A percentile compares a stretch with the other conserved stretches of the same genome.
These are phyloP conservation scores for Calonectria multiphialidica DNA, from an alignment of 2,329 filamentous ascomycete species.

Conservation along the genomic window DNA sequence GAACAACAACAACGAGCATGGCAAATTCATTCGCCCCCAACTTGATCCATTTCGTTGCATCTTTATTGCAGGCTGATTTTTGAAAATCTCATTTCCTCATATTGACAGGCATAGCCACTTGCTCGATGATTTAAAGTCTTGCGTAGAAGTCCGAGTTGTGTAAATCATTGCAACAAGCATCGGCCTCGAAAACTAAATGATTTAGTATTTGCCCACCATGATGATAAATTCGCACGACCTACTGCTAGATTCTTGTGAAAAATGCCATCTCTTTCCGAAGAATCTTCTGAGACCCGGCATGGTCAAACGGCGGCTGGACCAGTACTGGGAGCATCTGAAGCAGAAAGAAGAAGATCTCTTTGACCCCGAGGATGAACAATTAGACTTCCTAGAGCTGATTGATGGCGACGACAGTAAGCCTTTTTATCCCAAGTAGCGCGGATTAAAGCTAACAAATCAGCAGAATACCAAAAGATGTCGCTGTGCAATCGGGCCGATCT, in stretches of 20 bases:
- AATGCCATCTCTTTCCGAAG: background rate
- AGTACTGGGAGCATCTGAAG: background rate
- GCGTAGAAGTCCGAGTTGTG: too few species aligned
- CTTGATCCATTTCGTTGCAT: too few species aligned
- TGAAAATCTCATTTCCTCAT: too few species aligned
- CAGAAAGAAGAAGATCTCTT: background rate
- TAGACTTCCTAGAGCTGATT: slow-evolving; percentile 4
- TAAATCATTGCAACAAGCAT: background rate
- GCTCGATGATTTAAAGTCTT: too few species aligned
- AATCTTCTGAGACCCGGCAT: background rate
- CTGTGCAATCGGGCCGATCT: background rate
- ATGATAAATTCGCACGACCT: background rate
- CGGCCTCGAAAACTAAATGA: background rate
- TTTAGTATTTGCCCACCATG: background rate
- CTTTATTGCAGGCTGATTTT: too few species aligned
- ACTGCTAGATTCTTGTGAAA: background rate
- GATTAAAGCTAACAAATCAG: background rate
- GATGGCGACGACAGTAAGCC: slow-evolving; percentile 3
- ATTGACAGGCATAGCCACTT: too few species aligned
- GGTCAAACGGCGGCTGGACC: background rate
- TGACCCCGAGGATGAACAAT: background rate
- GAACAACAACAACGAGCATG: too few species aligned
- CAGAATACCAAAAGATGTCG: background rate
- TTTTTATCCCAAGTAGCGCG: background rate
- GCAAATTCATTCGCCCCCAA: too few species aligned